Conservation (phyloP, 2,329 filamentous ascomycete species). For the Colletotrichum sp. region DNA sequence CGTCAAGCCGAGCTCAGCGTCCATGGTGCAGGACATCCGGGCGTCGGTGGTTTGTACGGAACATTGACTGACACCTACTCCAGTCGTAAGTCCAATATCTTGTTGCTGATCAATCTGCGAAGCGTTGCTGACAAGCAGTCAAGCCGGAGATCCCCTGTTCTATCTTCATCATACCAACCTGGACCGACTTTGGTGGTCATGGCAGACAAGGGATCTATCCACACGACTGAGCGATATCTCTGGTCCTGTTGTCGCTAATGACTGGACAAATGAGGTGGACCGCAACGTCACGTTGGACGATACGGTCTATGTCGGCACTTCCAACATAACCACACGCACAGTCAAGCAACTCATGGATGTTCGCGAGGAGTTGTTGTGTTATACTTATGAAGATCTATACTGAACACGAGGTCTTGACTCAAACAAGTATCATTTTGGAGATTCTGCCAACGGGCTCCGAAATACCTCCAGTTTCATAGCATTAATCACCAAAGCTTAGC, state of each 20-base stretch:
- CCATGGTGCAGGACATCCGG: neutral
- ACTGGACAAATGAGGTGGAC: neutral
- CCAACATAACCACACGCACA: neutral
- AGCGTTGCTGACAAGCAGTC: neutral
- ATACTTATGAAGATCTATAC: neutral
- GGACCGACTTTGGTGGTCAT: neutral
- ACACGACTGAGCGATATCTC: neutral
- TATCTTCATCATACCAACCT: neutral
- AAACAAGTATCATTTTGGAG: neutral
- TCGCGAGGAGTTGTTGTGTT: neutral
- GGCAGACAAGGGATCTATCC: neutral
- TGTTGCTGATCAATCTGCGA: neutral
- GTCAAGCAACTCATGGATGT: neutral
- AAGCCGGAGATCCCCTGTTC: neutral
- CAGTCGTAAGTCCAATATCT: neutral
- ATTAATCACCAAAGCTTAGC: neutral
- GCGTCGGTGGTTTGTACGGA: neutral
- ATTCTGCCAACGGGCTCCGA: neutral
- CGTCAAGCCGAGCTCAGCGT: neutral
- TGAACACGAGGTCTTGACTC: neutral
- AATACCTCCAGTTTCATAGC: neutral
- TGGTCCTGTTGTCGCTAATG: neutral
- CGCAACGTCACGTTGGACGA: neutral
- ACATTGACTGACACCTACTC: neutral
- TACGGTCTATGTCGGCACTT: neutral